A percentile compares a stretch with the other conserved stretches of the same genome.
These are phyloP conservation scores for Podospora bellae-mahoneyi DNA, from an alignment of 495 filamentous ascomycete genomes.

Conservation along the genomic window DNA sequence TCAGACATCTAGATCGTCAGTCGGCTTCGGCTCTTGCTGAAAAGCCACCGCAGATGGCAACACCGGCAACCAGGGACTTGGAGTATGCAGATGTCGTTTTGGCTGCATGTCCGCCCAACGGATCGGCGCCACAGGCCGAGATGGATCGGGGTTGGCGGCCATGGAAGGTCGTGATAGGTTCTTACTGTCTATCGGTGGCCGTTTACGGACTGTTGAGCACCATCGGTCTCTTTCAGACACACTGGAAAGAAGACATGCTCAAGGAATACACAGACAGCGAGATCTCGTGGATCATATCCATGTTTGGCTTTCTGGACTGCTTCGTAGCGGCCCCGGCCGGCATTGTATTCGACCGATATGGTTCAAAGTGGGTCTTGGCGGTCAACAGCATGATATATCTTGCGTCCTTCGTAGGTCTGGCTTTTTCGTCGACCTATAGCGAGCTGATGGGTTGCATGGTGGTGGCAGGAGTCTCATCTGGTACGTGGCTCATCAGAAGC, in stretches of 20 bases:
- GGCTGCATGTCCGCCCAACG: not conserved
- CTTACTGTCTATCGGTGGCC: slow-evolving; percentile 27
- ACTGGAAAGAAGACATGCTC: slow-evolving; percentile 30
- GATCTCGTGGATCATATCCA: slow-evolving; percentile 33
- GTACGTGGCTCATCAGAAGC: slow-evolving; percentile 14
- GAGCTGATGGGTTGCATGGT: slow-evolving; percentile 30
- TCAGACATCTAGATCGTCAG: slow-evolving; percentile 3
- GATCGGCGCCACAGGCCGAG: not conserved
- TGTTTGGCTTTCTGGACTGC: slow-evolving; percentile 31
- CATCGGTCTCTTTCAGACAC: slow-evolving; percentile 31
- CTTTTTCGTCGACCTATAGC: slow-evolving; percentile 25
- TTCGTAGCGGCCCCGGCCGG: slow-evolving; percentile 25
- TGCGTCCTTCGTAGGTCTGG: slow-evolving; percentile 29
- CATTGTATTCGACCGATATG: slow-evolving; percentile 26
- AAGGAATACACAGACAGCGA: slow-evolving; percentile 16
- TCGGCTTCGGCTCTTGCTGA: not conserved
- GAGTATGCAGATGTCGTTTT: slow-evolving; percentile 10
- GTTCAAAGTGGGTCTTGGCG: slow-evolving; percentile 20
- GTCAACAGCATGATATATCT: slow-evolving; percentile 20
- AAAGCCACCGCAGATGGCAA: not conserved
- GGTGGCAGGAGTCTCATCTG: slow-evolving; percentile 26
- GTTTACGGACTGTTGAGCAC: slow-evolving; percentile 32
- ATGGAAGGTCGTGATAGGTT: slow-evolving; percentile 30
- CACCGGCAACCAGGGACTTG: slow-evolving; percentile 19
- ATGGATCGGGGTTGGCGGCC: slow-evolving; percentile 22